Evolutionary conservation across 129 eudicot species (phyloP).

Genomic region (Lactuca saligna): DNA sequence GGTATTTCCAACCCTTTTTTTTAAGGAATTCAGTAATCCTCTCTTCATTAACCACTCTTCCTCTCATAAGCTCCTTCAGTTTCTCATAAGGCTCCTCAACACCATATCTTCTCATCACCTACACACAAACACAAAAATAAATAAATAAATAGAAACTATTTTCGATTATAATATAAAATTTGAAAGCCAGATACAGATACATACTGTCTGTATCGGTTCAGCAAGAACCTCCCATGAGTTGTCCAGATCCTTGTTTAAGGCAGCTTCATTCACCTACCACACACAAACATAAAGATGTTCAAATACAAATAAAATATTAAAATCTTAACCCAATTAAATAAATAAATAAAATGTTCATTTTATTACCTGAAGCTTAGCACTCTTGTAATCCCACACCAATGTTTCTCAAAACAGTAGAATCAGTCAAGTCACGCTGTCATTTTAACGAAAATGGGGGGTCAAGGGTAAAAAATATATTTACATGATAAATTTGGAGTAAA

Average conservation of each 20-base stretch:
- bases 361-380: slow-evolving; percentile 82
- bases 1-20: slow-evolving; percentile 73
- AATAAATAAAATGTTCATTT: background rate
- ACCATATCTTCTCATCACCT: slow-evolving; percentile 96
- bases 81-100: slow-evolving; percentile 97
- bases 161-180: background rate
- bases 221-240: slow-evolving; percentile 97
- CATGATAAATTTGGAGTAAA: too few relatives aligned
- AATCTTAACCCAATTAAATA: too few relatives aligned
- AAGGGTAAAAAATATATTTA: too few relatives aligned
- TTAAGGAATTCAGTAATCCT: slow-evolving; percentile 67
- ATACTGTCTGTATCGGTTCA: slow-evolving; percentile 93
- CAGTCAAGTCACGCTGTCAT: slow-evolving; percentile 78
- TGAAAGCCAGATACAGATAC: slow-evolving; percentile 18
- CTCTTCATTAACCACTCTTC: slow-evolving; percentile 64
- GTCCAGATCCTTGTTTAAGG: slow-evolving; percentile 68
- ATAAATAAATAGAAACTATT: too few relatives aligned
- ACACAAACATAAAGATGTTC: too few relatives aligned
- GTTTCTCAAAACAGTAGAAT: slow-evolving; percentile 78
- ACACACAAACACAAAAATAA: background rate
- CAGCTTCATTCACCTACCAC: slow-evolving; percentile 79
- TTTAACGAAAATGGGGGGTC: too few relatives aligned
- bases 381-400: slow-evolving; percentile 76
- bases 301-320: background rate
- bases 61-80: slow-evolving; percentile 87